phyloP scores from a whole-genome alignment of 176 grass and related monocot genomes.

The Juncus effusus region DNA sequence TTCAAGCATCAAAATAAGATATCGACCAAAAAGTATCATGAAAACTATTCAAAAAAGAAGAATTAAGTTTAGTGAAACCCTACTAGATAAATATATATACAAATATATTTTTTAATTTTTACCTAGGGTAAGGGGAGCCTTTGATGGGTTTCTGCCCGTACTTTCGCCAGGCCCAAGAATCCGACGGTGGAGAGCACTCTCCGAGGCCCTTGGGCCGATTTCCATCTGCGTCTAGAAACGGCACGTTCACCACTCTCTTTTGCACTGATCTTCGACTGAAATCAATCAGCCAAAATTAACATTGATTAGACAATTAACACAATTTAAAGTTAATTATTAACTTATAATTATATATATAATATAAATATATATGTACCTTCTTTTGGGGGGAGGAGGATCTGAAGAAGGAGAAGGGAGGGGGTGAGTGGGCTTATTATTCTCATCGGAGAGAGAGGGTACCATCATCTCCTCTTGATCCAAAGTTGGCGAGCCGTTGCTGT shows the following conservation, averaged over 20 bases:
- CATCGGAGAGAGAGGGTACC: constrained; percentile 30
- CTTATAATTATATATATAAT: no score
- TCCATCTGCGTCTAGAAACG: constrained; percentile 42
- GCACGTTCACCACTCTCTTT: constrained; percentile 85
- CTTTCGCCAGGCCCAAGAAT: constrained; percentile 99
- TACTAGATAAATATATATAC: no score
- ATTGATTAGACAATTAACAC: neutral
- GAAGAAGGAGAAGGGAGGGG: constrained; percentile 34
- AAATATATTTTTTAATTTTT: neutral
- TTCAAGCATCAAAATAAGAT: no score
- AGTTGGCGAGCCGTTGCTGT: constrained; percentile 56
- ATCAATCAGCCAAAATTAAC: neutral
- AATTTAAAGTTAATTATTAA: no score
- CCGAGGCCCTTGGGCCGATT: constrained; percentile 52
- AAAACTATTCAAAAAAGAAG: no score
- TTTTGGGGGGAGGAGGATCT: constrained; percentile 48
- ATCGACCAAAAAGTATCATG: no score
- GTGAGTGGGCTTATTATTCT: constrained; percentile 28
- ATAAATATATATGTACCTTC: constrained; percentile 44
- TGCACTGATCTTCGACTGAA: constrained; percentile 78
- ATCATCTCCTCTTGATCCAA: constrained; percentile 62
- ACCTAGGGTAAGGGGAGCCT: constrained; percentile 93
- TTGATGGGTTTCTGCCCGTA: constrained; percentile 99
- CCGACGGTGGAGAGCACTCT: constrained; percentile 84
- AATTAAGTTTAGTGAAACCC: no score